Conservation (phyloP, 345 rosid species). For the Luvunga scandens region DNA sequence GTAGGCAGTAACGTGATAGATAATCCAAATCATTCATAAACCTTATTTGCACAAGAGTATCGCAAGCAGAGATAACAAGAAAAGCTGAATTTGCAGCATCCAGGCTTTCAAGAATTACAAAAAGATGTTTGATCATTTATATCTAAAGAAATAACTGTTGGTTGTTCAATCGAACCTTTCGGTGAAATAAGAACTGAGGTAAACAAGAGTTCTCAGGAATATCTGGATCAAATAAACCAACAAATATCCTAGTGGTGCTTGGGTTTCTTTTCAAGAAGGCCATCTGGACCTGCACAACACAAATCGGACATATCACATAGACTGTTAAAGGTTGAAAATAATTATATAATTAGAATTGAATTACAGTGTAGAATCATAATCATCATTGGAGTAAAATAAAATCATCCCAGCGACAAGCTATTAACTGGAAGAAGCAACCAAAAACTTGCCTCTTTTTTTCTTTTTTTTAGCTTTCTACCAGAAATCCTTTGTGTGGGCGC, state of each 20-base stretch:
- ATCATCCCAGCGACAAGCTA: neutral
- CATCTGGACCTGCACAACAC: conserved; percentile 76
- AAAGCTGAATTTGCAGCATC: conserved; percentile 3
- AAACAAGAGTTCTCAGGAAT: neutral
- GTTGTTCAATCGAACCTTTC: conserved; percentile 2
- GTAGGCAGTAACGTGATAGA: neutral
- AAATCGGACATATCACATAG: neutral
- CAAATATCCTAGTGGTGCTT: conserved; percentile 51
- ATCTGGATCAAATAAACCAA: neutral
- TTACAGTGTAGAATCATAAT: neutral
- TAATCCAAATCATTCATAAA: conserved; percentile 4
- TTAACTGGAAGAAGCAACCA: neutral
- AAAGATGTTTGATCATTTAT: neutral
- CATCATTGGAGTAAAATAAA: neutral
- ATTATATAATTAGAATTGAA: neutral
- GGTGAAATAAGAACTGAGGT: neutral
- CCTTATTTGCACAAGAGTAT: conserved; percentile 16
- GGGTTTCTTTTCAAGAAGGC: conserved; percentile 68
- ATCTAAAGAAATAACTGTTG: neutral
- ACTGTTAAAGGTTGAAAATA: neutral
- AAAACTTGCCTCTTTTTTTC: neutral
- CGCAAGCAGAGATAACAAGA: neutral
- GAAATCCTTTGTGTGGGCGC: neutral
- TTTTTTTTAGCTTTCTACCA: neutral
- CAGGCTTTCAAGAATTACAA: conserved; percentile 1